Base-by-base conservation (phyloP, 805 yeast genomes). In the Saccharomyces eubayanus region DNA sequence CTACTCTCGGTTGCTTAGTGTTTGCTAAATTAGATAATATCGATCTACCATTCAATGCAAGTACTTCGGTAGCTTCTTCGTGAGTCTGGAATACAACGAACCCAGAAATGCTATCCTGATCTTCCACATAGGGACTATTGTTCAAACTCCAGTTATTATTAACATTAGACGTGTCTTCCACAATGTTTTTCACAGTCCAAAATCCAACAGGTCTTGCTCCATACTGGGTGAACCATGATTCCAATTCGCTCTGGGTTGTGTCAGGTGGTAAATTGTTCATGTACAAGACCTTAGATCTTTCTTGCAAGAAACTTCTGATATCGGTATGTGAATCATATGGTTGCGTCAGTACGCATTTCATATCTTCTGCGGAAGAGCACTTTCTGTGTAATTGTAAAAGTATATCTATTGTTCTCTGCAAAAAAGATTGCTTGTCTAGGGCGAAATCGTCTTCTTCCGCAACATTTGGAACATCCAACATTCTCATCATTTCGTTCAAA, bases 201-300 rank as follows among this genome's bases (percentile, higher is more conserved):
- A 89, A 88, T 11, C 96, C 94, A 50, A 87, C 78, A 1, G 96
- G 96, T 50, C 91, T 77, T 1, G 89, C 86, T 2, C 96, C 96
- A 66, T 80, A 85, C 65, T 87, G 94, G 3, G 89, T 82, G 67
- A 89, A 90, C 96, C 97, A 91, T 31, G 85, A 77, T 72, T 90
- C 97, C 49, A 90, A 74, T 70, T 91, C 97, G 51, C 89, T 78
- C 69, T 91, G 97, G 1, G 96, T 91, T 5, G 92, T 87, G 62
- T 90, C 97, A 28, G 75, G 75, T 2, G 96, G 91, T 58, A 91
- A 72, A 67, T 89, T 89, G n/a, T 86, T 77, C 69, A 90, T 73
- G 67, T 83, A 88, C 51, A 90, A 68, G n/a, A 89, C 87, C 62
- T 83, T 84, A 2, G 96, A 87, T 53, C 84, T 76, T 67, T 89